Evolutionary conservation across 306 rosid genomes (phyloP), one percentile per base, ranked within the genome.

Genomic region (Albizia julibrissin): DNA sequence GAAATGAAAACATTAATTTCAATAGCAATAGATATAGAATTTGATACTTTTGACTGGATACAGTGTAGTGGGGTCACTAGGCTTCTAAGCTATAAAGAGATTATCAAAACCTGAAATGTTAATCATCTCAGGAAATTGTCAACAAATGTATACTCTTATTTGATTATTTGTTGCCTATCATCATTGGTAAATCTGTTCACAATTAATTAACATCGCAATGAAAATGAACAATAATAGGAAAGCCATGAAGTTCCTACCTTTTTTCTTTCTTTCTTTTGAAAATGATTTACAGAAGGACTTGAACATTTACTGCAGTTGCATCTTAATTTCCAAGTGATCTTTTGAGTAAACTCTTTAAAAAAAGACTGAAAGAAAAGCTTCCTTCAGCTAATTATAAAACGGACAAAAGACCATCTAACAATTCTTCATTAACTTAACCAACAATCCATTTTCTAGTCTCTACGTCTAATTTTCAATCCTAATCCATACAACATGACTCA

Each of bases 111-210:
- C n/a, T 22, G 47, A 47, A 72, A 18, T 6, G 59, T 44, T 26
- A 71, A 69, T 43, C 49, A 24, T 72, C 59, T 72, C 58, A 72
- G 40, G n/a, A 44, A 69, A 69, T n/a, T 40, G 52, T 40, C 52
- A n/a, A 11, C 33, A 69, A 42, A 69, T 13, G 12, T 14, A 43
- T 24, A 14, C n/a, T 5, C 34, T 70, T 42, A 42, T 69, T 42
- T 24, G 66, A 59, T 58, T 24, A 15, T 26, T 44, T 14, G 76
- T 14, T 26, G 39, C 76, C n/a, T 5, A 46, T 24, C 33, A 16
- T 22, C 26, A 3, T 22, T 29, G 27, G 75, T 14, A 15, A 42
- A 42, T 70, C 15, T 70, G 21, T 16, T 13, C 47, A 31, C 77
- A 47, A 72, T 15, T 70, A 40, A 11, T 24, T 43, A n/a, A 49